These are phyloP conservation scores for Neofusicoccum laricinum DNA, from an alignment of 2,329 filamentous ascomycete genomes.

Conservation along the genomic window DNA sequence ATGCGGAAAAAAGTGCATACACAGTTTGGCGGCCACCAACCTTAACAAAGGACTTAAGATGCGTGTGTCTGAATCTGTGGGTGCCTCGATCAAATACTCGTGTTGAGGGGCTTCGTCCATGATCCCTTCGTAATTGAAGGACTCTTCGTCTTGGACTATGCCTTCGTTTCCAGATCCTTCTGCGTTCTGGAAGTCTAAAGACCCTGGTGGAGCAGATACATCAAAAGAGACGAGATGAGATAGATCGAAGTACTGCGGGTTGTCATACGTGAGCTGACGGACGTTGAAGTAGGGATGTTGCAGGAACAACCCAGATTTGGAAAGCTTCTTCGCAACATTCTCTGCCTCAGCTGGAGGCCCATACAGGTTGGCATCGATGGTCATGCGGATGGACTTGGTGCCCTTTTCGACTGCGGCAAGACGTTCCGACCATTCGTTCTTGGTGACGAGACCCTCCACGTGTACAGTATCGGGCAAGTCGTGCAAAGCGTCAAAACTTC, in stretches of 20 bases:
- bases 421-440: not conserved
- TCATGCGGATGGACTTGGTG: not conserved
- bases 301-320: not conserved
- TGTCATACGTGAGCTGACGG: not conserved
- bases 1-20: not conserved
- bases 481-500: not conserved
- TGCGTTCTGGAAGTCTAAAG: not conserved
- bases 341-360: not conserved
- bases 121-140: conserved; percentile 10
- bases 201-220: not conserved
- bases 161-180: not conserved
- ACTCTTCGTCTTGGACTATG: not conserved
- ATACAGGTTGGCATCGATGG: not conserved
- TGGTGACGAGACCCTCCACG: not conserved
- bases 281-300: not conserved
- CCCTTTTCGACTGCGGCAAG: not conserved
- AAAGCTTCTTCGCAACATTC: not conserved
- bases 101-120: conserved; percentile 14
- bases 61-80: not conserved
- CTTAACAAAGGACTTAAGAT: not conserved
- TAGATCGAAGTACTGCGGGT: not conserved
- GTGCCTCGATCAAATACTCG: not conserved
- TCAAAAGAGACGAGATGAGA: not conserved
- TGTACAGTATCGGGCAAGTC: not conserved
- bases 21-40: not conserved